Base-by-base conservation (phyloP, 1,284 basidiomycete species). In the Pterula multifida region DNA sequence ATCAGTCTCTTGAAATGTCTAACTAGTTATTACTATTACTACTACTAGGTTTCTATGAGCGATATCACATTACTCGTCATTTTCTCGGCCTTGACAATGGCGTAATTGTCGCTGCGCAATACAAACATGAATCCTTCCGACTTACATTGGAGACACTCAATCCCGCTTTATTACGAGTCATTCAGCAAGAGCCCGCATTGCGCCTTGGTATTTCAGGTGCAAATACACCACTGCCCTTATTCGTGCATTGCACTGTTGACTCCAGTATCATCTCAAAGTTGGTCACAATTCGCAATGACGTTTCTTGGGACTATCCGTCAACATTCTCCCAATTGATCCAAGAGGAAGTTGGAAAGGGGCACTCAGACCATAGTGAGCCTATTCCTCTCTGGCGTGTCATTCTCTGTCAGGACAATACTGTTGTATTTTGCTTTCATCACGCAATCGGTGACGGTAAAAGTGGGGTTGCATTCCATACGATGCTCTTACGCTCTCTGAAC, bases 371-470 rank as follows among this genome's bases (percentile, higher is more conserved):
- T 9, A 17, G 17, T 17, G 9, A 6, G 9, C 6, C 6, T 9
- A 42, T 9, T 25, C 45, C 45, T 28, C 45, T 47, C 6, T 47
- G 45, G 45, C 22, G 45, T n/a, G 23, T 47, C 26, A 19, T 25
- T 9, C 22, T 47, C 9, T 28, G 22, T 19, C 9, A 13, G 9
- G 45, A 47, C 19, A 28, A 23, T 12, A 47, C 45, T 3, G 45
- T 47, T 4, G 22, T 24, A 13, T 47, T 47, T 23, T 17, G 45
- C 45, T 47, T 13, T n/a, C 22, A 47, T 23, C 45, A 23, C 22
- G 22, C 6, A 6, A 28, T 47, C 3, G 45, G 45, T 6, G 45
- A 47, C 19, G 45, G 45, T 9, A 24, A 25, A 26, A 47, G 45
- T 28, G 45, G 45, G 3, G 6, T 47, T 3, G 45, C 45, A 13